A percentile compares a stretch with the other conserved stretches of the same genome.
phyloP scores from a whole-genome alignment of 164 flowering plant genomes.

The Stephania cephalantha region DNA sequence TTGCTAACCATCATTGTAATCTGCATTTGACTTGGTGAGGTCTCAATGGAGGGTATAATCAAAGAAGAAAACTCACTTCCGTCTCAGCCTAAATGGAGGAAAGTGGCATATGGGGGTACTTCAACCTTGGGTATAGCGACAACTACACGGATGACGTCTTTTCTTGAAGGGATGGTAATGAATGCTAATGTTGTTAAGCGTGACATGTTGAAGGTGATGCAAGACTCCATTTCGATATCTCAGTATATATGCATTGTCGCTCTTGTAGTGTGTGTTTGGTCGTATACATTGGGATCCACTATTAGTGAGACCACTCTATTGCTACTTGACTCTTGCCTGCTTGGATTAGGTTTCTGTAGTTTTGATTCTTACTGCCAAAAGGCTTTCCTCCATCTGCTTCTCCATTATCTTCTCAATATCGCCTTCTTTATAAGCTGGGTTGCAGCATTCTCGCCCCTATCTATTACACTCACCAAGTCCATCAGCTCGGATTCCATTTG shows the following conservation, averaged over 20 bases:
- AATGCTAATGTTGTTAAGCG: slow-evolving; percentile 82
- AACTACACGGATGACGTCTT: slow-evolving; percentile 83
- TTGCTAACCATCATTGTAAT: neutral
- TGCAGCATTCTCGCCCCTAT: slow-evolving; percentile 79
- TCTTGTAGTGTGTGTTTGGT: slow-evolving; percentile 87
- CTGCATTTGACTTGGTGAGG: neutral
- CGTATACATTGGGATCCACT: slow-evolving; percentile 49
- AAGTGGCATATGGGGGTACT: slow-evolving; percentile 99
- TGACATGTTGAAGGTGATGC: slow-evolving; percentile 43
- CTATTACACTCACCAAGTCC: slow-evolving; percentile 80
- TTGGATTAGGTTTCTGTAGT: slow-evolving; percentile 67
- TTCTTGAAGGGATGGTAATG: slow-evolving; percentile 90
- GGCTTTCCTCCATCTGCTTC: slow-evolving; percentile 48
- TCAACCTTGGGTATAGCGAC: slow-evolving; percentile 94
- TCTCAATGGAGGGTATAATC: slow-evolving; percentile 16
- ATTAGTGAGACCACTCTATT: slow-evolving; percentile 56
- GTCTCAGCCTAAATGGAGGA: slow-evolving; percentile 59
- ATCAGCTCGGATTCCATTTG: slow-evolving; percentile 93
- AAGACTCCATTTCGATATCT: slow-evolving; percentile 55
- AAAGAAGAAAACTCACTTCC: slow-evolving; percentile 25
- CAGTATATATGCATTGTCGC: slow-evolving; percentile 83
- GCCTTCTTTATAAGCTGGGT: slow-evolving; percentile 67
- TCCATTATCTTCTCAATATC: slow-evolving; percentile 54
- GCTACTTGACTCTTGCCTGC: slow-evolving; percentile 54
- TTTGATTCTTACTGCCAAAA: slow-evolving; percentile 59